Conservation (phyloP, 331 rosid genomes). For the Quercus tomentella region DNA sequence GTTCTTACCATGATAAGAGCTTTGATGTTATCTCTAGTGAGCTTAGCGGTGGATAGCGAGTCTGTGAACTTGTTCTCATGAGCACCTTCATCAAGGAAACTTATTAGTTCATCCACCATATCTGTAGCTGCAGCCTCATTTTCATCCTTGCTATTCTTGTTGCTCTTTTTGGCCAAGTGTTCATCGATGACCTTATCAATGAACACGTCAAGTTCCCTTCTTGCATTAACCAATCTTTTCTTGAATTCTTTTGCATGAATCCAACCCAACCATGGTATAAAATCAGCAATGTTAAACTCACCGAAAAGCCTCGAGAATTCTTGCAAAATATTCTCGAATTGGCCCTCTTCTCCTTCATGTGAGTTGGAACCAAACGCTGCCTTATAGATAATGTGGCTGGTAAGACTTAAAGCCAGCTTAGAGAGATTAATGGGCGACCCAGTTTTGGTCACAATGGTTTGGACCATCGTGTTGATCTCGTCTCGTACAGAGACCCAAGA, state of each 20-base stretch:
- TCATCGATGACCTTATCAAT: slow-evolving; percentile 52
- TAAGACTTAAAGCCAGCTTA: slow-evolving; percentile 31
- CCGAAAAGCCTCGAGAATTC: slow-evolving; percentile 55
- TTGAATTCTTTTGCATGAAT: slow-evolving; percentile 35
- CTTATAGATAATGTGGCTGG: slow-evolving; percentile 39
- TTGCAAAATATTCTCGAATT: slow-evolving; percentile 40
- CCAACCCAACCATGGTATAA: slow-evolving; percentile 58
- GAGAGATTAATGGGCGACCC: slow-evolving; percentile 30
- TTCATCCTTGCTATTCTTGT: neutral
- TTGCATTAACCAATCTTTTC: slow-evolving; percentile 42
- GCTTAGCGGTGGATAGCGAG: slow-evolving; percentile 22
- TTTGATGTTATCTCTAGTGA: slow-evolving; percentile 53
- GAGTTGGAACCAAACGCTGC: slow-evolving; percentile 52
- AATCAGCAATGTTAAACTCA: slow-evolving; percentile 51
- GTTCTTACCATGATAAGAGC: slow-evolving; percentile 50
- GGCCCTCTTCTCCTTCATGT: slow-evolving; percentile 39
- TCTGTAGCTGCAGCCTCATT: slow-evolving; percentile 27
- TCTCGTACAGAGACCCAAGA: slow-evolving; percentile 51
- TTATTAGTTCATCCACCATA: slow-evolving; percentile 59
- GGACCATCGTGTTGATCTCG: slow-evolving; percentile 27
- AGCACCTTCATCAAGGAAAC: slow-evolving; percentile 24
- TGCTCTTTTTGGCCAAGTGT: slow-evolving; percentile 32
- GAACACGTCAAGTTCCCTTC: slow-evolving; percentile 41
- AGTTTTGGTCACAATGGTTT: neutral
- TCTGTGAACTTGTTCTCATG: neutral